Conservation (phyloP, 2,329 filamentous ascomycete genomes). For the Aspergillus candidus region DNA sequence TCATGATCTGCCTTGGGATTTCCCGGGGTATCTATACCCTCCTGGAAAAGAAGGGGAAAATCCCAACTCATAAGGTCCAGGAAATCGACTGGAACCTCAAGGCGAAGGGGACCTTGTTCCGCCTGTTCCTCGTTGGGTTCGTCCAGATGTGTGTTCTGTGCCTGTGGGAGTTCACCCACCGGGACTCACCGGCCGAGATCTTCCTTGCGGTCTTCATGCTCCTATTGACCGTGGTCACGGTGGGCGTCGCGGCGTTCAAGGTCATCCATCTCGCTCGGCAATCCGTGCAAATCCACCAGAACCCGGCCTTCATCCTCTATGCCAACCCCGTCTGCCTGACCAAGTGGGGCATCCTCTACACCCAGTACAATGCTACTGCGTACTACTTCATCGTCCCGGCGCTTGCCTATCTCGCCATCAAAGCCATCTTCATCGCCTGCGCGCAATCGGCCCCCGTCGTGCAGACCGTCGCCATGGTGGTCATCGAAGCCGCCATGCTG, state of each 20-base stretch:
- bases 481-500: constrained; percentile 73
- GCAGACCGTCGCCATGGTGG: constrained; percentile 73
- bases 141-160: constrained; percentile 85
- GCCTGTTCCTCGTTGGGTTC: constrained; percentile 81
- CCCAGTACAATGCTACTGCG: constrained; percentile 88
- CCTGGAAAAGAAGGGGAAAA: constrained; percentile 64
- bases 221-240: constrained; percentile 66
- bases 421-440: constrained; percentile 81
- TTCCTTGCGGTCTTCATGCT: constrained; percentile 85
- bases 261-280: constrained; percentile 81
- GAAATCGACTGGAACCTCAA: constrained; percentile 94
- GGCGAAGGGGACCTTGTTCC: constrained; percentile 87
- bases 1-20: constrained; percentile 63
- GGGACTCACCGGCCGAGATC: constrained; percentile 77
- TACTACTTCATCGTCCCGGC: constrained; percentile 88
- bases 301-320: constrained; percentile 92
- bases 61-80: constrained; percentile 75
- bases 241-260: constrained; percentile 80
- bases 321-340: constrained; percentile 85
- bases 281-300: constrained; percentile 84
- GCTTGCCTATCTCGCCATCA: constrained; percentile 70
- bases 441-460: constrained; percentile 62
- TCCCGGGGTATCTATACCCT: constrained; percentile 78
- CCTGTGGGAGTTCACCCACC: constrained; percentile 84
- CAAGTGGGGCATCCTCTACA: constrained; percentile 96